A percentile compares a stretch with the other conserved stretches of the same genome.
These are phyloP conservation scores for Spirogloea muscicola DNA, from an alignment of 139 green algal genomes.

Conservation along the genomic window DNA sequence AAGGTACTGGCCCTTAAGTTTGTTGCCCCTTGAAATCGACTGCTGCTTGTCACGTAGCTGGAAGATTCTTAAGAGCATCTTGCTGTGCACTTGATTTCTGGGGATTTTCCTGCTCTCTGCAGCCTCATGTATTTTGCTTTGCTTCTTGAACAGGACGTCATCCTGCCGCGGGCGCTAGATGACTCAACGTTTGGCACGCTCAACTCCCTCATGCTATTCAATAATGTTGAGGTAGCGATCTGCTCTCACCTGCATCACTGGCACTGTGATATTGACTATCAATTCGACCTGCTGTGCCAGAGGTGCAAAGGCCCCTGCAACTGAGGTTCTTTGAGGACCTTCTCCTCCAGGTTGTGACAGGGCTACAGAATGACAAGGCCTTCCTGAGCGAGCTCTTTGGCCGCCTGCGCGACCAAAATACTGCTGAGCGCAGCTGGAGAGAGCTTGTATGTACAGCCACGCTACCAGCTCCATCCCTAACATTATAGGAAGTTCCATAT, in stretches of 20 bases:
- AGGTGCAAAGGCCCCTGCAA: not conserved
- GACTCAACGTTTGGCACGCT: slow-evolving; percentile 89
- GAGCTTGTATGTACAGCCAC: slow-evolving; percentile 87
- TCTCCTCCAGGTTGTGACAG: slow-evolving; percentile 38
- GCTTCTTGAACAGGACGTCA: slow-evolving; percentile 70
- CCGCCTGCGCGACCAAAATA: slow-evolving; percentile 49
- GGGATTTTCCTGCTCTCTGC: slow-evolving; percentile 7
- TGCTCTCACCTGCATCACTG: not conserved
- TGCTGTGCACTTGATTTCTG: slow-evolving; percentile 7
- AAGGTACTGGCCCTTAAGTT: too few species aligned
- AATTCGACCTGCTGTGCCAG: not conserved
- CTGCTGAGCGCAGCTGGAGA: slow-evolving; percentile 54
- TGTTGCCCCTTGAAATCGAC: too few species aligned
- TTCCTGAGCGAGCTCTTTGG: slow-evolving; percentile 87
- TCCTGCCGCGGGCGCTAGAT: slow-evolving; percentile 87
- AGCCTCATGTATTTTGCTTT: slow-evolving; percentile 1
- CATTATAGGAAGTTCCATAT: slow-evolving; percentile 31
- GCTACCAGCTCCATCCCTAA: too few species aligned
- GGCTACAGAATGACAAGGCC: slow-evolving; percentile 56
- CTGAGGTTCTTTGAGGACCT: not conserved
- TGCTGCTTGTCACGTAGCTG: too few species aligned
- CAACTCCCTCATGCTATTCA: slow-evolving; percentile 84
- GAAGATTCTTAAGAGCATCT: too few species aligned
- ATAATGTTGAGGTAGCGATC: slow-evolving; percentile 81
- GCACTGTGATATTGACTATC: not conserved